Evolutionary conservation across 306 rosid species (phyloP).

Genomic region (Trifolium fragiferum): DNA sequence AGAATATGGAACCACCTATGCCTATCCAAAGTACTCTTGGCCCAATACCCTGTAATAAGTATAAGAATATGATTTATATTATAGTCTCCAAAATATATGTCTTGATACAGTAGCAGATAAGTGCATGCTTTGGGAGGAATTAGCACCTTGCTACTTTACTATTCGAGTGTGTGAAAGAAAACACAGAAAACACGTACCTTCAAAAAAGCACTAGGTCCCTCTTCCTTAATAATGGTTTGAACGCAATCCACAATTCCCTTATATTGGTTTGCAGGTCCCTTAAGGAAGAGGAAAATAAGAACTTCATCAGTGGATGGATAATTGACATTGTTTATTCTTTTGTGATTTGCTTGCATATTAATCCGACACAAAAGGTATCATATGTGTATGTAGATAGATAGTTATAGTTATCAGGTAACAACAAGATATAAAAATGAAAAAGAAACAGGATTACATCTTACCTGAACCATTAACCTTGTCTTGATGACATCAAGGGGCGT

Average conservation of each 20-base stretch:
- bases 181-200: slow-evolving; percentile 61
- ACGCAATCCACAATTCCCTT: slow-evolving; percentile 88
- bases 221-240: slow-evolving; percentile 88
- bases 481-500: slow-evolving; percentile 97
- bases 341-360: slow-evolving; percentile 35
- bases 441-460: slow-evolving; percentile 43
- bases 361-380: background rate
- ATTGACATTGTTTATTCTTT: slow-evolving; percentile 27
- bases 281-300: slow-evolving; percentile 31
- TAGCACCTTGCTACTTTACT: slow-evolving; percentile 31
- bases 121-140: slow-evolving; percentile 28
- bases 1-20: slow-evolving; percentile 82
- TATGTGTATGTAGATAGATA: slow-evolving; percentile 6
- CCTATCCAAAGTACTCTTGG: slow-evolving; percentile 91
- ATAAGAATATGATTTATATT: slow-evolving; percentile 4
- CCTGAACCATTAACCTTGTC: slow-evolving; percentile 95
- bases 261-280: slow-evolving; percentile 89
- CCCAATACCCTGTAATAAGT: slow-evolving; percentile 62
- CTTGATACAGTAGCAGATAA: slow-evolving; percentile 5
- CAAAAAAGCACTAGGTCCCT: slow-evolving; percentile 80
- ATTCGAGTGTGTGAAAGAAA: slow-evolving; percentile 23
- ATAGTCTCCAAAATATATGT: slow-evolving; percentile 13
- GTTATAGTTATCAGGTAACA: background rate
- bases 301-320: slow-evolving; percentile 42
- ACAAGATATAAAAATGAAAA: background rate